Percentiles rank a stretch among this genome's conserved stretches.
These are phyloP conservation scores for Urtica urens DNA, from an alignment of 306 rosid species.

Conservation along the genomic window DNA sequence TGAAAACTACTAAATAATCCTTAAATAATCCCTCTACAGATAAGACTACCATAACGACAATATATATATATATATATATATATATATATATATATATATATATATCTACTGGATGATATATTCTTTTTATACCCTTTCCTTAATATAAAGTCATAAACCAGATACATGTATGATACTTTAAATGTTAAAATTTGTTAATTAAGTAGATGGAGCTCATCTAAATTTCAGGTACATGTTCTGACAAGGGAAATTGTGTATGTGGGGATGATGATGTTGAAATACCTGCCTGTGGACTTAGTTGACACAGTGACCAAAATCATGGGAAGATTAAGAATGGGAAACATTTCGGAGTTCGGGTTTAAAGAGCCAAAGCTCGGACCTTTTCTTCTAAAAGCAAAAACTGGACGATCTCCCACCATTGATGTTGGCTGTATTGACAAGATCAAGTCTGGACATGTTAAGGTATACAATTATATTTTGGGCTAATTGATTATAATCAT, in stretches of 20 bases:
- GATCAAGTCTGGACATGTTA: conserved; percentile 29
- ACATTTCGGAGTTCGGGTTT: conserved; percentile 33
- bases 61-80: too few relatives aligned
- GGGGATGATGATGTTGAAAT: conserved; percentile 37
- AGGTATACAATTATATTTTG: conserved; percentile 19
- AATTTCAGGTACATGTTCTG: conserved; percentile 37
- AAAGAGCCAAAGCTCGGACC: conserved; percentile 40
- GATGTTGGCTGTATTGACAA: conserved; percentile 39
- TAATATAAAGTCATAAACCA: too few relatives aligned
- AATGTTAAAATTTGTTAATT: neutral
- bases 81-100: too few relatives aligned
- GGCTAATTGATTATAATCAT: neutral
- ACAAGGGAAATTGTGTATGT: conserved; percentile 33
- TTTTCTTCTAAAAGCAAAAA: conserved; percentile 20
- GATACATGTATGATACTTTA: neutral
- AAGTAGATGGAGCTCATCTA: neutral
- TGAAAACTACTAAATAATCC: too few relatives aligned
- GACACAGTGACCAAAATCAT: conserved; percentile 22
- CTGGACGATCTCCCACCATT: conserved; percentile 45
- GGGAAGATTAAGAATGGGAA: conserved; percentile 28
- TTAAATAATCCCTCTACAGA: too few relatives aligned
- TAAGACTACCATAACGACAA: too few relatives aligned
- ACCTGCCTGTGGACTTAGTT: conserved; percentile 15
- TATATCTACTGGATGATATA: too few relatives aligned
- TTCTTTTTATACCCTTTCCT: too few relatives aligned